Evolutionary conservation across 805 yeast genomes (phyloP), one percentile per base, ranked within the genome.

Genomic region (Pichia membranifaciens): DNA sequence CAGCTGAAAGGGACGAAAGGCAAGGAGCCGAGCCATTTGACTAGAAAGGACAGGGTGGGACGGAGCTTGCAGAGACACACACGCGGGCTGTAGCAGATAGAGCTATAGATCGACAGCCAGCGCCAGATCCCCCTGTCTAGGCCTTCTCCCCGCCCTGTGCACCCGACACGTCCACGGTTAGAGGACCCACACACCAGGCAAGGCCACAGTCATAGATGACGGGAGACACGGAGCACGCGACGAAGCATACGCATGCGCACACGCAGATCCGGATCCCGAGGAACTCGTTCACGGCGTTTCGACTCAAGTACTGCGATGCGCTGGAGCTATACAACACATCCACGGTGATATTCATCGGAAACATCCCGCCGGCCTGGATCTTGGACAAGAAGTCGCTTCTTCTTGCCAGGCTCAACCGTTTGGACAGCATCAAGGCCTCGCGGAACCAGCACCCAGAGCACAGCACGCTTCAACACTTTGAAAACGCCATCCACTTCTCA

Each of bases 241-340:
- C 31, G 35, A 23, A 18, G 44, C 29, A 25, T 10, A 21, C 4
- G n/a, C 33, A 5, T 29, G 15, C 10, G 10, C 25, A 36, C 16
- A 8, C 16, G 20, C 17, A 29, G 9, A 35, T 50, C 6, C 9
- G 37, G 32, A 65, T 80, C 17, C 86, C 86, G 4, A 61, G 58
- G 34, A 51, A 66, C 25, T 81, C 87, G 2, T 84, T 78, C 63
- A 79, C 87, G 0, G 82, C 84, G 0, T 78, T 73, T 49, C 68
- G 85, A 37, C 64, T 85, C 22, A 62, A 72, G 15, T 81, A 80
- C 59, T 71, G 76, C n/a, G 66, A 71, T 8, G 67, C 82, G 0
- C 44, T 55, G 4, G 75, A 77, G 46, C 58, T 85, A 6, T 66
- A 78, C 21, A 65, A 68, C n/a, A 64, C 68, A 10, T 72, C 87